Evolutionary conservation across 306 rosid genomes (phyloP), one percentile per base, ranked within the genome.

Genomic region (Corylus heterophylla): DNA sequence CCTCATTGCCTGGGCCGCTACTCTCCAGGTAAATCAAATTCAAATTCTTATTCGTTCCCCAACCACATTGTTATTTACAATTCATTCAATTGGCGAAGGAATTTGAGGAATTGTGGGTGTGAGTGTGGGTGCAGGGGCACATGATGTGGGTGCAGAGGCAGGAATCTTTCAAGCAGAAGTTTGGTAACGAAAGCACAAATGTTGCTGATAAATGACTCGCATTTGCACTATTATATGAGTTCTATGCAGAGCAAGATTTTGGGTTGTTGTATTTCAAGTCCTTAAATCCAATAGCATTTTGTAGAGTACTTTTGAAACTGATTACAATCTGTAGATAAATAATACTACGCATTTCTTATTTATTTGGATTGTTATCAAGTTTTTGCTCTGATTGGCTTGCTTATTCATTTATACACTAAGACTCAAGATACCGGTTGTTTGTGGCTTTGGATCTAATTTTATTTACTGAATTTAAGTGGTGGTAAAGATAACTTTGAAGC

Each of bases 61-160:
- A 66, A 20, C 71, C 49, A 37, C 2, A 42, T 2, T 10, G 29
- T 42, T 42, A 11, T 63, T 9, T 18, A 11, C 52, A 17, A 39
- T 18, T 8, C 50, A 42, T 67, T 37, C 25, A 64, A 16, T 64
- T 64, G 7, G 47, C 14, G 70, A 35, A 13, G 12, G 47, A 64
- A 14, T 35, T 42, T 67, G 51, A 8, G 49, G 10, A 48, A 9
- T 54, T 58, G 9, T 50, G 52, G 71, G 29, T 55, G 71, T 52
- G 52, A 52, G 1, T 78, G 70, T 51, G 12, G 58, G 12, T 67
- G 62, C 79, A 89, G 94, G 98, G 94, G 2, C 97, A 93, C 79
- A 91, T 93, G 94, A 88, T 90, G 87, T 93, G 97, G 94, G 4
- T 93, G 83, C 82, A 89, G 87, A 88, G 87, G 77, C 97, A 90